Evolutionary conservation across 2,329 filamentous ascomycete species (phyloP), one percentile per base, ranked within the genome.

Genomic region (Aspergillus japonicus): DNA sequence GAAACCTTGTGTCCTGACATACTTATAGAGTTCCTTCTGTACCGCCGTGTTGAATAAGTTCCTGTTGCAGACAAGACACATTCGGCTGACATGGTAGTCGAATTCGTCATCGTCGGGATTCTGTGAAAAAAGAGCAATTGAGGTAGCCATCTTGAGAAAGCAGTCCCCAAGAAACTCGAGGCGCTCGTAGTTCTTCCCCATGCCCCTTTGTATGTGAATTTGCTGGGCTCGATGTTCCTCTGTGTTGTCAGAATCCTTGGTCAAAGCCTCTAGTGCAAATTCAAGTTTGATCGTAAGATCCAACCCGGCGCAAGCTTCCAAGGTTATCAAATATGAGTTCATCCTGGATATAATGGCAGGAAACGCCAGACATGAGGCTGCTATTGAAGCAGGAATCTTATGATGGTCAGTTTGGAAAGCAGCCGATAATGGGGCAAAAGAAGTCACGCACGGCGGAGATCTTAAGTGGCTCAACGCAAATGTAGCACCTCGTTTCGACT

Each of bases 81-180:
- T 98, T 16, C 95, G 88, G 66, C 92, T 88, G 7, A 96, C 90
- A 69, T 99, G 95, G 67, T 91, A 95, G 58, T 91, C 87, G 52
- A 88, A 96, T 70, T 99, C 95, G 64, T 92, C 87, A 62, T 89
- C 86, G 51, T 90, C 85, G 0, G 92, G 91, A 21, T 90, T 87
- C 29, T 87, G 83, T 0, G 89, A 89, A 71, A 90, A 98, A 0
- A 96, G 81, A 0, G 92, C 88, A 56, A 99, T 92, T 0, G 93
- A 94, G 0, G 94, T 97, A 11, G 91, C 91, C 88, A 97, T 94
- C 76, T 99, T 99, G 60, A 99, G 82, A 69, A 97, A 96, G 35
- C 89, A 90, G 73, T 99, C 95, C 0, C 95, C 95, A 2, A 98
- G 82, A 61, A 97, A 96, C 69, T 99, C 95, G 0, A 98, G 82